Evolutionary conservation across 2,329 filamentous ascomycete species (phyloP).

Genomic region (Pseudocercospora fuligena): DNA sequence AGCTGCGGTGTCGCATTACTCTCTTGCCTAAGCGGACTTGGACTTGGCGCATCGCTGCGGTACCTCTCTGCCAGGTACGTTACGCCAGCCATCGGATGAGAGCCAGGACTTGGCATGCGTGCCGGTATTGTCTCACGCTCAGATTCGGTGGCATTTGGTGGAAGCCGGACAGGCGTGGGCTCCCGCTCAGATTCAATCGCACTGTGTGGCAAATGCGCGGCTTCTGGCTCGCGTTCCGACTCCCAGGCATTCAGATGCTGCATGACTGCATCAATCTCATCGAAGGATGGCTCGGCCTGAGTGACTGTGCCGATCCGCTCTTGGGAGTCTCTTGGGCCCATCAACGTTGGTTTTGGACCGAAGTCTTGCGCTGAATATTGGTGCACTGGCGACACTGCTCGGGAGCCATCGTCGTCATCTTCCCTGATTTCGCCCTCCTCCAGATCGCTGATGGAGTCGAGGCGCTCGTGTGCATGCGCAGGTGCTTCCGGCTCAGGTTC

Average conservation of each 20-base stretch:
- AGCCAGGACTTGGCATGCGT: constrained; percentile 34
- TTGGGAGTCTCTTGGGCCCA: constrained; percentile 8
- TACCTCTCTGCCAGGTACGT: constrained; percentile 41
- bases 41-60: constrained; percentile 74
- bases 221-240: constrained; percentile 60
- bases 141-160: constrained; percentile 24
- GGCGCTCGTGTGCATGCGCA: constrained; percentile 21
- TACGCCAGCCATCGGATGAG: constrained; percentile 37
- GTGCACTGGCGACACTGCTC: constrained; percentile 25
- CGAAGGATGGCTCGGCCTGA: constrained; percentile 60
- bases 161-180: constrained; percentile 39
- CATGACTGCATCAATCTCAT: constrained; percentile 94
- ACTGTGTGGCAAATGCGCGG: constrained; percentile 51
- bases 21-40: constrained; percentile 59
- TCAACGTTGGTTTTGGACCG: constrained; percentile 5
- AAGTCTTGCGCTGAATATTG: constrained; percentile 16
- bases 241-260: constrained; percentile 76
- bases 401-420: constrained; percentile 30
- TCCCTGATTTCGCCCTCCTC: constrained; percentile 41
- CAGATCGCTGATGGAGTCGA: constrained; percentile 38
- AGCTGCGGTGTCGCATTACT: constrained; percentile 19
- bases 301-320: constrained; percentile 29
- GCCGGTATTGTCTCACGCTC: constrained; percentile 21
- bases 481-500: constrained; percentile 6
- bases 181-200: constrained; percentile 67